These are phyloP conservation scores for Apiotrichum akiyoshidainum DNA, from an alignment of 1,284 basidiomycete genomes.

Conservation along the genomic window DNA sequence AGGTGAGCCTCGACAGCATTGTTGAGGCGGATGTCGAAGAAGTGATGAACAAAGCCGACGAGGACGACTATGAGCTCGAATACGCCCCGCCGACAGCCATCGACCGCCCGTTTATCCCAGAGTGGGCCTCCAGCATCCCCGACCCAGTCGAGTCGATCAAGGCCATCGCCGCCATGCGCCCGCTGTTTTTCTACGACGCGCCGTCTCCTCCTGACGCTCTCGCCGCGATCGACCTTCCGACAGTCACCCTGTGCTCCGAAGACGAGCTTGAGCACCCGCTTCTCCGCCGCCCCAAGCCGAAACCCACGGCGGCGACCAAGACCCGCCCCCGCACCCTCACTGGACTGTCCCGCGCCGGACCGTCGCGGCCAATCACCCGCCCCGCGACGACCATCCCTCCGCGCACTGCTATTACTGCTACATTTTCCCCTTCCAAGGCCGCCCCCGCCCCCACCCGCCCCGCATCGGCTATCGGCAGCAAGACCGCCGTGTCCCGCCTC, in stretches of 20 bases:
- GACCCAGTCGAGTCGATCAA: constrained; percentile 17
- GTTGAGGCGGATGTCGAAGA: constrained; percentile 26
- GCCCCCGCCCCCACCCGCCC: background rate
- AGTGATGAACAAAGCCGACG: background rate
- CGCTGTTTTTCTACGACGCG: constrained; percentile 3
- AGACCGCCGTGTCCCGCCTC: background rate
- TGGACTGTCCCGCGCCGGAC: background rate
- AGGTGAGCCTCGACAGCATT: constrained; percentile 36
- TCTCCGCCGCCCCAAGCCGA: constrained; percentile 6
- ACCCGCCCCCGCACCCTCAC: background rate
- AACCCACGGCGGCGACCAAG: background rate
- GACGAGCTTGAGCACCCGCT: constrained; percentile 16
- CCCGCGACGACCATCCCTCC: background rate
- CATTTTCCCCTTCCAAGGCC: background rate
- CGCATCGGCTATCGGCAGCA: background rate
- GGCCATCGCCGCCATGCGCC: constrained; percentile 11
- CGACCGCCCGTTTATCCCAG: constrained; percentile 15
- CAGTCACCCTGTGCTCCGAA: constrained; percentile 6
- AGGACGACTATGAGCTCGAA: constrained; percentile 18
- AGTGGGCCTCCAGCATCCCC: constrained; percentile 15
- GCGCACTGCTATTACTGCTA: background rate
- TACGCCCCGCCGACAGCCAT: constrained; percentile 12
- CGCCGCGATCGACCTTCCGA: constrained; percentile 2
- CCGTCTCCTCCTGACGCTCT: constrained; percentile 4
- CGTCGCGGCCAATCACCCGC: background rate